Evolutionary conservation across 768 basidiomycete species (phyloP).

Genomic region (Boletales sp.): DNA sequence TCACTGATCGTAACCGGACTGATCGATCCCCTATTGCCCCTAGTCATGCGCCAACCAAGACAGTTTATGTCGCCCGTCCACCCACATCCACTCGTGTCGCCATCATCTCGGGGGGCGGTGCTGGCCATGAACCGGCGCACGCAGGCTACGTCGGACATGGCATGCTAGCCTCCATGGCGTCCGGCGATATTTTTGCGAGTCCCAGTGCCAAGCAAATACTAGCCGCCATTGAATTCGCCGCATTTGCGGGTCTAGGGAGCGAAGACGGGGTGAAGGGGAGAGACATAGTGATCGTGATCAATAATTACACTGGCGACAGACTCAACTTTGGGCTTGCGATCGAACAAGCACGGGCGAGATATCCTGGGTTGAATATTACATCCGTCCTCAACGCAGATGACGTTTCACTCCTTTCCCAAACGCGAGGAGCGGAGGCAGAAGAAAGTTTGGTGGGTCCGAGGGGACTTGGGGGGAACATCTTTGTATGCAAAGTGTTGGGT

Average conservation of each 20-base stretch:
- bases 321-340: conserved; percentile 58
- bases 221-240: conserved; percentile 46
- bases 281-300: conserved; percentile 31
- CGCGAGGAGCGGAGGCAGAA: conserved; percentile 5
- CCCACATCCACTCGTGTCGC: conserved; percentile 28
- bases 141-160: conserved; percentile 55
- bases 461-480: conserved; percentile 43
- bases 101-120: conserved; percentile 48
- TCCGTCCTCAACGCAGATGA: conserved; percentile 55
- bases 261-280: not conserved
- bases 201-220: conserved; percentile 58
- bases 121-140: conserved; percentile 60
- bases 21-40: not conserved
- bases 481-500: conserved; percentile 57
- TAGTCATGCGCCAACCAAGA: conserved; percentile 37
- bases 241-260: conserved; percentile 27
- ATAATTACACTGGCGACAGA: conserved; percentile 47
- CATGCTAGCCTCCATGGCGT: conserved; percentile 52
- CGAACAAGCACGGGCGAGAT: conserved; percentile 43
- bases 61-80: conserved; percentile 30
- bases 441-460: conserved; percentile 44
- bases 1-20: not conserved
- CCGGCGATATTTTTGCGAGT: conserved; percentile 61
- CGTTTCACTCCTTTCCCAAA: conserved; percentile 40
- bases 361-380: conserved; percentile 34